phyloP scores from a whole-genome alignment of 2,329 filamentous ascomycete genomes.

The Neoscytalidium dimidiatum region DNA sequence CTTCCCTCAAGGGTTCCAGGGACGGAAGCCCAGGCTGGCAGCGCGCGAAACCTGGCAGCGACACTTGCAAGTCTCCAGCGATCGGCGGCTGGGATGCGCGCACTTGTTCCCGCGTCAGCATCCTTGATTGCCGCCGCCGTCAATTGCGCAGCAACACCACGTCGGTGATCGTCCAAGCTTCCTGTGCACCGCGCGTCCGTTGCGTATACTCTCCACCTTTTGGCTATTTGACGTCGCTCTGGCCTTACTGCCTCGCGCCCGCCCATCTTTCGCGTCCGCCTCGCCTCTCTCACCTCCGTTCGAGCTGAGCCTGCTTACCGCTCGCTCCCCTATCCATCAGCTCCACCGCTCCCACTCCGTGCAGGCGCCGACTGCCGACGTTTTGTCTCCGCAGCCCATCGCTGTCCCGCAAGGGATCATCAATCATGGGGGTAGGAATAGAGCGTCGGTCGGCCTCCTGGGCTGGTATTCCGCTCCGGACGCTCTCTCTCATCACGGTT shows the following conservation, averaged over 20 bases:
- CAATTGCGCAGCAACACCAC: constrained; percentile 15
- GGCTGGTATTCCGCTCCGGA: constrained; percentile 66
- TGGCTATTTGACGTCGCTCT: neutral
- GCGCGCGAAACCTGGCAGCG: constrained; percentile 13
- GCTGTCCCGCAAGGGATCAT: constrained; percentile 6
- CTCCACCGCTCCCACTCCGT: neutral
- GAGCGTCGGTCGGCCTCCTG: constrained; percentile 30
- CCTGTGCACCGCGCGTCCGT: constrained; percentile 9
- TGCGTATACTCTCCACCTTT: constrained; percentile 1
- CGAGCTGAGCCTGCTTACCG: neutral
- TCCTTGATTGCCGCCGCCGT: constrained; percentile 17
- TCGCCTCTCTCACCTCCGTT: neutral
- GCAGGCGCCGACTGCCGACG: neutral
- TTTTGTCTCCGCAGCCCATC: neutral
- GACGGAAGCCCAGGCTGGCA: neutral
- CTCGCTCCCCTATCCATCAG: constrained; percentile 7
- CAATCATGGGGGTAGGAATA: constrained; percentile 9
- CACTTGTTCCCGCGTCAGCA: constrained; percentile 1
- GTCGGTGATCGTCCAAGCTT: constrained; percentile 15
- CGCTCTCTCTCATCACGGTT: constrained; percentile 67
- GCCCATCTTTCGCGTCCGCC: neutral
- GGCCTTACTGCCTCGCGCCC: neutral
- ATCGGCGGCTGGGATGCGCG: constrained; percentile 11
- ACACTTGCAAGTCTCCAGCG: neutral
- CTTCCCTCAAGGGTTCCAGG: neutral